Percentiles rank a stretch among this genome's conserved stretches.
Conservation (phyloP, 805 yeast genomes). For the Ascoidea tarda region DNA sequence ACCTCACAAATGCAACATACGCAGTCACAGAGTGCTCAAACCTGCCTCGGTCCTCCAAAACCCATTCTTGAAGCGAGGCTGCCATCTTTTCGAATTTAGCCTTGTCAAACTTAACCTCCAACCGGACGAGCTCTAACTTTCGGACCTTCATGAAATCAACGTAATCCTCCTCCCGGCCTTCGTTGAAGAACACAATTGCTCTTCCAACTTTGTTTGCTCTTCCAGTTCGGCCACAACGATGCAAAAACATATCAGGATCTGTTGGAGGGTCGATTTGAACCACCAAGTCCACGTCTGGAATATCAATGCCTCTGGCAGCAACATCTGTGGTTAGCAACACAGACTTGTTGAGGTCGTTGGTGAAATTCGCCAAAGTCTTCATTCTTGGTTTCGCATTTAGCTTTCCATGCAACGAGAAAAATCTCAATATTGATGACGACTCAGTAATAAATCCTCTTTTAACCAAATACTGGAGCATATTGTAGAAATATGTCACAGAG, state of each 20-base stretch:
- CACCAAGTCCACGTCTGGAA: conserved; percentile 88
- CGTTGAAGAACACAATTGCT: conserved; percentile 60
- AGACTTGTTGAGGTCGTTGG: conserved; percentile 27
- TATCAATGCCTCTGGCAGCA: conserved; percentile 95
- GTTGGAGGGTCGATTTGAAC: conserved; percentile 93
- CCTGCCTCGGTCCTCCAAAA: conserved; percentile 59
- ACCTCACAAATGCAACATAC: conserved; percentile 70
- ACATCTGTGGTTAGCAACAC: conserved; percentile 89
- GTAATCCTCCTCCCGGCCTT: conserved; percentile 71
- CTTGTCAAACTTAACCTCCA: conserved; percentile 13
- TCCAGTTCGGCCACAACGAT: conserved; percentile 92
- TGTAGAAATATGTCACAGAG: conserved; percentile 65
- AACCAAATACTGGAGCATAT: conserved; percentile 31
- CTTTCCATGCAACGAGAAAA: conserved; percentile 85
- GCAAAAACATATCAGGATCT: conserved; percentile 83
- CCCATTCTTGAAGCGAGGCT: conserved; percentile 26
- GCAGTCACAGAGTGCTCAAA: conserved; percentile 73
- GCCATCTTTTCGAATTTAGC: conserved; percentile 16
- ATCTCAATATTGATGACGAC: conserved; percentile 19
- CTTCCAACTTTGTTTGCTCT: conserved; percentile 77
- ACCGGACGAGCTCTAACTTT: conserved; percentile 35
- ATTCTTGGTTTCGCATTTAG: conserved; percentile 67
- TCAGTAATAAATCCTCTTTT: conserved; percentile 13
- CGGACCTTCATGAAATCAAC: conserved; percentile 71
- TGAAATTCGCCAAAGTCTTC: conserved; percentile 53